Conservation (phyloP, 768 basidiomycete genomes). For the Termitomyces sp. region DNA sequence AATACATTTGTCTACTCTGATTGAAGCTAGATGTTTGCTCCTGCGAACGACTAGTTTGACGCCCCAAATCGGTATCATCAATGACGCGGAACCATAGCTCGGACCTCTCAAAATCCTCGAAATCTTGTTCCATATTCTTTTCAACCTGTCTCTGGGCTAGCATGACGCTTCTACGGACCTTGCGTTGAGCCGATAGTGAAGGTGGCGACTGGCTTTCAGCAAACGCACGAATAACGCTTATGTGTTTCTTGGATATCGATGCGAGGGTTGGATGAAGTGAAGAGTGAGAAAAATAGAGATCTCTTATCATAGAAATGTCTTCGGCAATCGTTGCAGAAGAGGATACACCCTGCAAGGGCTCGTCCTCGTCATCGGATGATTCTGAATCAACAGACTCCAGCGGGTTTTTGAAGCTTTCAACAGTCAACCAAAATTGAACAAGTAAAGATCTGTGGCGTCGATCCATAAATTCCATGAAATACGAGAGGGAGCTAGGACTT, state of each 20-base stretch:
- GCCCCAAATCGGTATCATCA: constrained; percentile 52
- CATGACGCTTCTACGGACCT: constrained; percentile 75
- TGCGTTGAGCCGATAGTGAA: constrained; percentile 37
- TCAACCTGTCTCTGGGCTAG: constrained; percentile 83
- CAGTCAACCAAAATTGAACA: constrained; percentile 96
- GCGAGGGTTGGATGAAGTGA: constrained; percentile 54
- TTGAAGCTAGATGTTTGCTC: constrained; percentile 8
- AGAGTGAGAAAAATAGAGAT: constrained; percentile 72
- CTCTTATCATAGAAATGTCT: constrained; percentile 85
- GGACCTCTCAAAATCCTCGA: constrained; percentile 80
- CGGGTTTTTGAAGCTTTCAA: constrained; percentile 97
- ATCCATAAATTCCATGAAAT: constrained; percentile 99
- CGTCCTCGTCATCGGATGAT: constrained; percentile 55
- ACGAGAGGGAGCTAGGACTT: constrained; percentile 87
- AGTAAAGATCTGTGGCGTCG: constrained; percentile 75
- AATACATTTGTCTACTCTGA: constrained; percentile 10
- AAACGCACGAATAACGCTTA: constrained; percentile 65
- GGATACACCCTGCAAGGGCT: constrained; percentile 46
- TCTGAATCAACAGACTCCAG: constrained; percentile 78
- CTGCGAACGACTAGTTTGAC: neutral
- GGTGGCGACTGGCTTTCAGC: constrained; percentile 43
- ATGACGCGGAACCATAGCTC: constrained; percentile 92
- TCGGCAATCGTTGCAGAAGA: constrained; percentile 65
- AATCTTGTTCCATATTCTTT: constrained; percentile 87
- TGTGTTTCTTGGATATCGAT: constrained; percentile 63